Evolutionary conservation across 306 rosid species (phyloP).

Genomic region (Gillenia trifoliata): DNA sequence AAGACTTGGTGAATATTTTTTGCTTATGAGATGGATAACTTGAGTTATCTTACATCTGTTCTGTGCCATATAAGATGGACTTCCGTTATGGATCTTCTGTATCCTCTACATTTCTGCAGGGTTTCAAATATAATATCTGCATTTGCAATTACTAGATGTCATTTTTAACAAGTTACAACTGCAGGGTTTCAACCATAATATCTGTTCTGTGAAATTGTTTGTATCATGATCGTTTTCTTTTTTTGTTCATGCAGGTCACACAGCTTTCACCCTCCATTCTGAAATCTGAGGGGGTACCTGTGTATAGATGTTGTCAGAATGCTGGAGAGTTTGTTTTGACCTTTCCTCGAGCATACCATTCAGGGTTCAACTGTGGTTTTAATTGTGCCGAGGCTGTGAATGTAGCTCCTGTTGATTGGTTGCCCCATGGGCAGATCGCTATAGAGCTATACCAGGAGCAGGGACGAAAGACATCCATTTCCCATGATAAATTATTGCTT

Average conservation of each 20-base stretch:
- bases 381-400: conserved; percentile 99
- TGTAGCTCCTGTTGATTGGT: conserved; percentile 98
- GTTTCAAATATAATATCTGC: not conserved
- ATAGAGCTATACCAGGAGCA: conserved; percentile 77
- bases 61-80: not conserved
- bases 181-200: not conserved
- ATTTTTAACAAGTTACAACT: not conserved
- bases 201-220: not conserved
- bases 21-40: not conserved
- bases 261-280: conserved; percentile 96
- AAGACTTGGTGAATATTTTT: not conserved
- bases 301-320: conserved; percentile 91
- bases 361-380: conserved; percentile 98
- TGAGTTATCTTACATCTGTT: not conserved
- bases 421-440: conserved; percentile 94
- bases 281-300: conserved; percentile 89
- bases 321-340: conserved; percentile 96
- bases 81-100: not conserved
- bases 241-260: conserved; percentile 62
- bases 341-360: conserved; percentile 97
- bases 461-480: conserved; percentile 91
- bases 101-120: no score
- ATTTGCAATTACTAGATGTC: not conserved
- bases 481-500: conserved; percentile 91
- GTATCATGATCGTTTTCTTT: conserved; percentile 1